Conservation (phyloP, 2,329 filamentous ascomycete genomes). For the Trichophaea hybrida region DNA sequence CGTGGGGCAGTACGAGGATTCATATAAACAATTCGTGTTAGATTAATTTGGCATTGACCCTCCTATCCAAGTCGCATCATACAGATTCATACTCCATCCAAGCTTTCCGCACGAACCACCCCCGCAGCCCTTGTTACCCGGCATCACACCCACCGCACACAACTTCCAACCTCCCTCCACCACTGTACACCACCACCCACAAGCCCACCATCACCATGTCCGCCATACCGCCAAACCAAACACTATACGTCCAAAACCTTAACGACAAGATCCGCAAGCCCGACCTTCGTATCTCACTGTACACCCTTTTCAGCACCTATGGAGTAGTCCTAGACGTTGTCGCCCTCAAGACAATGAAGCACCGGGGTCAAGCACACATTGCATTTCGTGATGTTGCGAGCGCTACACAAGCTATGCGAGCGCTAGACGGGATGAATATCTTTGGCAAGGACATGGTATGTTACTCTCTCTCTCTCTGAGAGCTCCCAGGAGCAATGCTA, state of each 20-base stretch:
- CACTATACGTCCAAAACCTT: conserved; percentile 74
- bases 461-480: conserved; percentile 19
- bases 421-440: conserved; percentile 71
- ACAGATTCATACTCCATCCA: too few relatives aligned
- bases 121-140: too few relatives aligned
- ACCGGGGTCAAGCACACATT: conserved; percentile 91
- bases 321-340: conserved; percentile 86
- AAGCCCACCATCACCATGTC: not conserved
- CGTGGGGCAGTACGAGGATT: too few relatives aligned
- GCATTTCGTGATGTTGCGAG: conserved; percentile 79
- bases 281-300: conserved; percentile 73
- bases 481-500: not conserved
- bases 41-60: too few relatives aligned
- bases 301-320: conserved; percentile 88
- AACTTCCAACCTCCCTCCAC: too few relatives aligned
- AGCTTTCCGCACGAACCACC: too few relatives aligned
- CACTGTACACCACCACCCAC: too few relatives aligned
- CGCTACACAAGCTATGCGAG: conserved; percentile 87
- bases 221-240: conserved; percentile 23
- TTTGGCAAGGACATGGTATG: conserved; percentile 73
- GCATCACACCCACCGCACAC: too few relatives aligned
- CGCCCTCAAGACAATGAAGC: conserved; percentile 73
- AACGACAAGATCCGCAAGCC: conserved; percentile 80
- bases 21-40: too few relatives aligned
- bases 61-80: too few relatives aligned